phyloP scores from a whole-genome alignment of 1,284 basidiomycete genomes.

The Ustilago cynodontis region DNA sequence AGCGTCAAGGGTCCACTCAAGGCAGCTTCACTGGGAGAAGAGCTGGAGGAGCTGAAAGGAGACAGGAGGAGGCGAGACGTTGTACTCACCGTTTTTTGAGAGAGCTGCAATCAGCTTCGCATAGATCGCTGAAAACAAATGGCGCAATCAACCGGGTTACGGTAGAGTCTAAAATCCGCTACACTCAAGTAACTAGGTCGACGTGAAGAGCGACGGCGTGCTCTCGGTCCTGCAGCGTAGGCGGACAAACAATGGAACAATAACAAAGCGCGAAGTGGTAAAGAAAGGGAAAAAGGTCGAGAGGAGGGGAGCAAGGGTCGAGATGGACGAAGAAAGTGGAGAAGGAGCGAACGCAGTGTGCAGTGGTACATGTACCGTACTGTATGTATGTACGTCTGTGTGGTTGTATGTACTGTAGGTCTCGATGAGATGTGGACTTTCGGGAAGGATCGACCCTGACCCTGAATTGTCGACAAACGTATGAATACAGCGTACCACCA shows the following conservation, averaged over 20 bases:
- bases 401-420: no score
- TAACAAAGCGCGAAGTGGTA: not conserved
- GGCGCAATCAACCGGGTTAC: no score
- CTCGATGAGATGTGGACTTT: not conserved
- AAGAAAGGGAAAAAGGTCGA: not conserved
- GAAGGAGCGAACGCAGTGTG: not conserved
- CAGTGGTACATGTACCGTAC: not conserved
- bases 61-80: not conserved
- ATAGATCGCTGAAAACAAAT: not conserved
- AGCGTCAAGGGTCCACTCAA: not conserved
- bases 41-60: no score
- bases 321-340: not conserved
- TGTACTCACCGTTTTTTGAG: not conserved
- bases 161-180: no score
- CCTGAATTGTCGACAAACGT: conserved; percentile 7
- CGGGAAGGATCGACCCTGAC: conserved; percentile 3
- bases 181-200: not conserved
- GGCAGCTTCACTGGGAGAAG: not conserved
- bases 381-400: no score
- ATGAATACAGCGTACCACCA: not conserved
- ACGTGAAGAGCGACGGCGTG: not conserved
- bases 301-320: not conserved
- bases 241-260: not conserved
- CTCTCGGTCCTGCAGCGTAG: not conserved
- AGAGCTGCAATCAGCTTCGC: not conserved